Evolutionary conservation across 225 moss, liverwort and hornwort species (phyloP).

Genomic region (Climacium dendroides): DNA sequence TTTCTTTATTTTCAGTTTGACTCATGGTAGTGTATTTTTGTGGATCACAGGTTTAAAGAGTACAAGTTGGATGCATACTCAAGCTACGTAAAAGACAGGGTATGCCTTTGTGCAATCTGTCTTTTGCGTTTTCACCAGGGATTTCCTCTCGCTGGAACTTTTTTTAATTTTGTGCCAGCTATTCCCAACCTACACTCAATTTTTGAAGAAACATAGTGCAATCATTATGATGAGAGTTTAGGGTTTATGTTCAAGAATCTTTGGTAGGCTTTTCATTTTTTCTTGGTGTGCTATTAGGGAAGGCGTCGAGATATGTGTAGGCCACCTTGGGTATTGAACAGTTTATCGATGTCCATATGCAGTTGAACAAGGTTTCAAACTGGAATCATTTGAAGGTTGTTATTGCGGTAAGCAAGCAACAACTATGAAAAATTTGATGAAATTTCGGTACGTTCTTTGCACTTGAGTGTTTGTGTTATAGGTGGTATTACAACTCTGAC

Average conservation of each 20-base stretch:
- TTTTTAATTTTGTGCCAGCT: background rate
- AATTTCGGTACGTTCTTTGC: too few relatives aligned
- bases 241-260: too few relatives aligned
- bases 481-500: too few relatives aligned
- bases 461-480: too few relatives aligned
- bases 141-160: background rate
- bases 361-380: constrained; percentile 27
- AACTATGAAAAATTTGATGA: too few relatives aligned
- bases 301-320: background rate
- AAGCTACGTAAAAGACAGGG: constrained; percentile 15
- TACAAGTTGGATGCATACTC: constrained; percentile 26
- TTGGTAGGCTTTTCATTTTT: too few relatives aligned
- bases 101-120: background rate
- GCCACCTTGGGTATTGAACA: background rate
- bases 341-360: background rate
- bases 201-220: too few relatives aligned
- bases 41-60: constrained; percentile 25
- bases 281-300: background rate
- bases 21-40: background rate
- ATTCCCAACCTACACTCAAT: background rate
- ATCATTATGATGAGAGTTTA: too few relatives aligned
- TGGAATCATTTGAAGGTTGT: too few relatives aligned
- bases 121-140: background rate
- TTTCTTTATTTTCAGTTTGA: background rate
- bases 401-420: too few relatives aligned